Percentiles rank a stretch among this genome's conserved stretches.
Evolutionary conservation across 495 filamentous ascomycete species (phyloP).

Genomic region (Tuber aestivum): DNA sequence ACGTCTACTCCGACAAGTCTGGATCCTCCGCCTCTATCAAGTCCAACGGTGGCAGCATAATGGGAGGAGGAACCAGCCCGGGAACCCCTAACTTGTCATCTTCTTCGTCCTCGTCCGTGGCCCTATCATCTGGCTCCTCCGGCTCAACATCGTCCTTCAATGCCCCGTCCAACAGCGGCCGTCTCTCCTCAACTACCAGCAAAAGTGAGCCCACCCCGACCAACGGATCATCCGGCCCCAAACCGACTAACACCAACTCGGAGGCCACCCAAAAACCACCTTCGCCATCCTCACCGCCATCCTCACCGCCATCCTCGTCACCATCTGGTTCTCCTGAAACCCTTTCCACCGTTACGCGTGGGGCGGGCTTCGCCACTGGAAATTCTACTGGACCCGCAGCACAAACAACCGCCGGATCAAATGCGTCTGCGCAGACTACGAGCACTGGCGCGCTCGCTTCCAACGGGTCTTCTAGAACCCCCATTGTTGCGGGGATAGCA

Average conservation of each 20-base stretch:
- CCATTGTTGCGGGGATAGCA: slow-evolving; percentile 19
- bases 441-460: slow-evolving; percentile 4
- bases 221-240: slow-evolving; percentile 28
- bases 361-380: slow-evolving; percentile 18
- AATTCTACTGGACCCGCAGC: slow-evolving; percentile 14
- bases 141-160: slow-evolving; percentile 54
- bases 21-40: slow-evolving; percentile 77
- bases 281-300: slow-evolving; percentile 35
- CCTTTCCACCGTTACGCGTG: slow-evolving; percentile 21
- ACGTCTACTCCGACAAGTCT: slow-evolving; percentile 67
- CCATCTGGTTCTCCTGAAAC: slow-evolving; percentile 25
- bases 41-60: slow-evolving; percentile 62
- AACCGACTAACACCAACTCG: slow-evolving; percentile 33
- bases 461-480: neutral
- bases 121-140: slow-evolving; percentile 49
- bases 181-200: slow-evolving; percentile 26
- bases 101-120: slow-evolving; percentile 43
- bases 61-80: slow-evolving; percentile 45
- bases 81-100: slow-evolving; percentile 44
- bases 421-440: slow-evolving; percentile 14
- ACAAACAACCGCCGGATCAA: neutral
- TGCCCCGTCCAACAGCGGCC: slow-evolving; percentile 45
- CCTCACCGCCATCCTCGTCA: slow-evolving; percentile 26
- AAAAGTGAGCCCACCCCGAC: slow-evolving; percentile 38
- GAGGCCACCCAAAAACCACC: slow-evolving; percentile 41